Evolutionary conservation across 106 monocot genomes (phyloP).

Genomic region (Acorus gramineus): DNA sequence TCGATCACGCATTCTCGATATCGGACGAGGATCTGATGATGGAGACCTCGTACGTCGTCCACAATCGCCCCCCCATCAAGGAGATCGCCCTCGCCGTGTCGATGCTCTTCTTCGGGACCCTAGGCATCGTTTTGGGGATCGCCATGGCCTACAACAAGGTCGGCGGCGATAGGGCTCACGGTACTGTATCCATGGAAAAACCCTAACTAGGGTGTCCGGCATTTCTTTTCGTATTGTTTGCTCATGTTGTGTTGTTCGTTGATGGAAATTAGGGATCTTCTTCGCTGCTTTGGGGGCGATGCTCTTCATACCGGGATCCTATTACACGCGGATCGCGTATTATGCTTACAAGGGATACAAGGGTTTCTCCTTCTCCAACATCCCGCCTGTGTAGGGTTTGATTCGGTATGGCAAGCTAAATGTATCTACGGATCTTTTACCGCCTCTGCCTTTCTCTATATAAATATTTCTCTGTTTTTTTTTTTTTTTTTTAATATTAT

Average conservation of each 20-base stretch:
- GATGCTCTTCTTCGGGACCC: constrained; percentile 68
- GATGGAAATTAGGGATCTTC: constrained; percentile 33
- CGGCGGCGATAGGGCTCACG: constrained; percentile 49
- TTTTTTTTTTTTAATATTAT: neutral
- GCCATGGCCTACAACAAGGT: constrained; percentile 66
- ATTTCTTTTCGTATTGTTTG: neutral
- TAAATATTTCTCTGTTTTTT: neutral
- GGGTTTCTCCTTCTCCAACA: constrained; percentile 67
- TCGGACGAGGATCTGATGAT: constrained; percentile 86
- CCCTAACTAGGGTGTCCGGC: constrained; percentile 1
- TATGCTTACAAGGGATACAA: constrained; percentile 73
- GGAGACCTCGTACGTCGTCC: constrained; percentile 34
- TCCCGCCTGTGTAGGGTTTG: constrained; percentile 40
- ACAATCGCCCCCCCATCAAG: constrained; percentile 65
- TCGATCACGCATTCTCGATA: constrained; percentile 95
- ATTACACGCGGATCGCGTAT: constrained; percentile 71
- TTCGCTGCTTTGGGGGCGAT: constrained; percentile 54
- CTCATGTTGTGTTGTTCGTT: neutral
- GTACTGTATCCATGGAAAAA: neutral
- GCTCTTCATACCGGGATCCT: constrained; percentile 65
- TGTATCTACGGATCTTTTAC: constrained; percentile 3
- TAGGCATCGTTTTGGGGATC: constrained; percentile 46
- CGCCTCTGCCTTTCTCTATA: neutral
- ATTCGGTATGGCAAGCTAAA: no score
- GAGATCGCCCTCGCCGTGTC: constrained; percentile 78